Conservation (phyloP, 2,329 filamentous ascomycete species). For the Claviceps humidiphila region DNA sequence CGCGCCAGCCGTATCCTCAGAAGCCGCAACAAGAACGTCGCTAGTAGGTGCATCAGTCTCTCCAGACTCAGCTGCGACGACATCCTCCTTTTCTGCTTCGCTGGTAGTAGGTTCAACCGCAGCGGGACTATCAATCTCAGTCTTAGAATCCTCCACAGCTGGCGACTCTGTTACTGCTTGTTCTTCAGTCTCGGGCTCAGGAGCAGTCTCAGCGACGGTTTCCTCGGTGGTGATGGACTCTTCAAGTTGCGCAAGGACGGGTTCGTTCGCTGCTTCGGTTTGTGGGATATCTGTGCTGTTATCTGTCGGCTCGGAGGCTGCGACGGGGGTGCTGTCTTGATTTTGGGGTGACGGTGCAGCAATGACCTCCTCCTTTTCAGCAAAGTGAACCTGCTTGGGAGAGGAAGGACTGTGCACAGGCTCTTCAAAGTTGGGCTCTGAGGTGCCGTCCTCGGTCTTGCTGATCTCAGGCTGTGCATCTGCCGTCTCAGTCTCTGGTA, state of each 20-base stretch:
- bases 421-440: neutral
- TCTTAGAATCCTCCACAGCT: neutral
- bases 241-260: conserved; percentile 1
- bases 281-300: neutral
- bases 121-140: neutral
- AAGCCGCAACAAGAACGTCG: neutral
- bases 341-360: neutral
- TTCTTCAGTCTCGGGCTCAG: neutral
- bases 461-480: neutral
- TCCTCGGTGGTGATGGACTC: neutral
- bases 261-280: neutral
- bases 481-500: neutral
- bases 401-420: neutral
- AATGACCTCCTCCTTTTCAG: conserved; percentile 5
- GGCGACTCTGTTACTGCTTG: neutral
- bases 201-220: neutral
- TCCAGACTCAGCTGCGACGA: neutral
- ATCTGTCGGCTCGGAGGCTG: neutral
- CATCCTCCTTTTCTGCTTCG: neutral
- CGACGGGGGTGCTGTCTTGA: neutral
- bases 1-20: neutral
- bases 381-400: conserved; percentile 7
- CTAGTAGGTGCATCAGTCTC: neutral
- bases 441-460: neutral
- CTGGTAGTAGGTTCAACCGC: neutral